Base-by-base conservation (phyloP, 306 rosid species). In the Trifolium dubium region DNA sequence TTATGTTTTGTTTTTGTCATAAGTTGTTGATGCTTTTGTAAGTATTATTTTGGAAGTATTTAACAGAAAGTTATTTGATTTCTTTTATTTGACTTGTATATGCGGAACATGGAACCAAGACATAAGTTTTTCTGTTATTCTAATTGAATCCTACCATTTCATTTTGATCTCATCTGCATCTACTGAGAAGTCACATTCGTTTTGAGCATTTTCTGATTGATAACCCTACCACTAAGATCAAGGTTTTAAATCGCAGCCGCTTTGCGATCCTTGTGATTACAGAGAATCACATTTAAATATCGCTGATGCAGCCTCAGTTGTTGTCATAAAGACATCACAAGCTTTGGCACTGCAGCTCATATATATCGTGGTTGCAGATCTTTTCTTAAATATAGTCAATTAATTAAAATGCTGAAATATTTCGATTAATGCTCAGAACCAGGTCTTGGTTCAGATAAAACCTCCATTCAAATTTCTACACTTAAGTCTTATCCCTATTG, bases 1-100 rank as follows among this genome's bases (percentile, higher is more conserved):
- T 61, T 75, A 41, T 69, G 15, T 63, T 63, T 10, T 65, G 67
- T 44, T 72, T 85, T 80, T 81, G 71, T 66, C 77, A 51, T 61
- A 78, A 66, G 69, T 75, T 78, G 74, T 74, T 71, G 74, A 78
- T 53, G 79, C 64, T 75, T 68, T 74, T 78, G 79, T 81, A 81
- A 64, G 79, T 66, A 77, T 73, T 66, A 49, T 59, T 64, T 81
- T 81, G 65, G 60, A 69, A 80, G 75, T 84, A 80, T 73, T 73
- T 50, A 56, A 58, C 10, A 54, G 53, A 28, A 80, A 73, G 69
- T 49, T 68, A 69, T 77, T 73, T 69, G 56, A 44, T 59, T 73
- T 62, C 44, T 76, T 63, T 17, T 72, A 63, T 65, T 73, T 80
- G 67, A 68, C 72, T 72, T 73, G 78, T 73, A 80, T 80, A 80